These are phyloP conservation scores for Trichophyton benhamiae DNA, from an alignment of 2,329 filamentous ascomycete species.

Conservation along the genomic window DNA sequence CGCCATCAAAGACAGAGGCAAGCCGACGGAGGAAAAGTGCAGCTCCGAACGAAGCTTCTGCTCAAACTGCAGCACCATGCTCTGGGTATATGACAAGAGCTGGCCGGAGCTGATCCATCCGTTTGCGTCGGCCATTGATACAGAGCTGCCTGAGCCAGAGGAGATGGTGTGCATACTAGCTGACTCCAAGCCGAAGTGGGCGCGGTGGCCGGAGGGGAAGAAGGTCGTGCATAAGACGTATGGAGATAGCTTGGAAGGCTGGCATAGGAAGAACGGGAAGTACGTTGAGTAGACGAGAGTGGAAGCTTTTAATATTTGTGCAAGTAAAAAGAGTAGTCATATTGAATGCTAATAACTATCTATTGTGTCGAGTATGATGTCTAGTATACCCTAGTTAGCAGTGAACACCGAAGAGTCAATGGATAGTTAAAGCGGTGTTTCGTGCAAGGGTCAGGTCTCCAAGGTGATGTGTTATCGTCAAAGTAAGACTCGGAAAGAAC, in stretches of 20 bases:
- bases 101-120: slow-evolving; percentile 40
- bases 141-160: slow-evolving; percentile 32
- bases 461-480: slow-evolving; percentile 54
- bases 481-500: slow-evolving; percentile 49
- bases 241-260: slow-evolving; percentile 33
- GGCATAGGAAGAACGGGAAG: slow-evolving; percentile 34
- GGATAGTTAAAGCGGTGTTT: not conserved
- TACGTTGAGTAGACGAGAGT: slow-evolving; percentile 20
- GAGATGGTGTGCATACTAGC: slow-evolving; percentile 38
- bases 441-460: slow-evolving; percentile 46
- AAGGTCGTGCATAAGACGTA: slow-evolving; percentile 33
- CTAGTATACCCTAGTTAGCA: not conserved
- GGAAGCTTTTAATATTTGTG: not conserved
- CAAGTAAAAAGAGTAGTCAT: not conserved
- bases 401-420: not conserved
- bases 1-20: slow-evolving; percentile 35
- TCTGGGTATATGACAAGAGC: slow-evolving; percentile 37
- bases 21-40: slow-evolving; percentile 25
- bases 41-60: slow-evolving; percentile 38
- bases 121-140: slow-evolving; percentile 40
- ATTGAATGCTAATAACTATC: not conserved
- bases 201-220: slow-evolving; percentile 37
- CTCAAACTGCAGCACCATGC: slow-evolving; percentile 36
- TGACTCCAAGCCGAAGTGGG: slow-evolving; percentile 36
- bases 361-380: not conserved